These are phyloP conservation scores for Phlegmacium glaucopus DNA, from an alignment of 768 basidiomycete species.

Conservation along the genomic window DNA sequence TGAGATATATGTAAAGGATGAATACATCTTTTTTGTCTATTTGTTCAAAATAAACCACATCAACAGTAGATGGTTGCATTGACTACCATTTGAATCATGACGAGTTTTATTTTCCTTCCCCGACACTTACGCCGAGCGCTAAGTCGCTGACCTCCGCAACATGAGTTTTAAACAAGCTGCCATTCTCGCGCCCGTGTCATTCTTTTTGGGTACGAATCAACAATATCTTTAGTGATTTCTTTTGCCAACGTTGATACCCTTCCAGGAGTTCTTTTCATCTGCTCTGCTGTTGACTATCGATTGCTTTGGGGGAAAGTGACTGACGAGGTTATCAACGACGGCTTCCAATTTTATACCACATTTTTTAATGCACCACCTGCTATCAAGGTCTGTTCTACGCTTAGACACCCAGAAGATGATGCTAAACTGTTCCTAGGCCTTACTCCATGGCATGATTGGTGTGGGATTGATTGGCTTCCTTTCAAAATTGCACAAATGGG, in stretches of 20 bases:
- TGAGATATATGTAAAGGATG: conserved; percentile 13
- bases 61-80: no score
- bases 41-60: background rate
- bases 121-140: background rate
- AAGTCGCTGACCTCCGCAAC: conserved; percentile 8
- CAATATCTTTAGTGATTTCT: background rate
- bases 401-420: background rate
- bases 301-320: conserved; percentile 70
- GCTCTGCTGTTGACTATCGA: conserved; percentile 84
- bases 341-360: conserved; percentile 86
- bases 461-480: conserved; percentile 74
- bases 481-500: conserved; percentile 82
- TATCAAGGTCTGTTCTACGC: conserved; percentile 67
- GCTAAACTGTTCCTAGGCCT: conserved; percentile 46
- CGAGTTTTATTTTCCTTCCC: no score
- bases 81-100: no score
- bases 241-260: background rate
- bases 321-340: conserved; percentile 66
- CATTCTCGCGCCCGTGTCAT: conserved; percentile 83
- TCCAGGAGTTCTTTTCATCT: conserved; percentile 78
- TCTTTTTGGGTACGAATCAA: conserved; percentile 68
- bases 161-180: conserved; percentile 93
- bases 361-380: conserved; percentile 93
- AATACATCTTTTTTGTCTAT: conserved; percentile 3
- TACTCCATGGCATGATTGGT: conserved; percentile 82